Percentiles rank a stretch among this genome's conserved stretches.
These are phyloP conservation scores for Plectranthus barbatus DNA, from an alignment of 257 asterid species.

Conservation along the genomic window DNA sequence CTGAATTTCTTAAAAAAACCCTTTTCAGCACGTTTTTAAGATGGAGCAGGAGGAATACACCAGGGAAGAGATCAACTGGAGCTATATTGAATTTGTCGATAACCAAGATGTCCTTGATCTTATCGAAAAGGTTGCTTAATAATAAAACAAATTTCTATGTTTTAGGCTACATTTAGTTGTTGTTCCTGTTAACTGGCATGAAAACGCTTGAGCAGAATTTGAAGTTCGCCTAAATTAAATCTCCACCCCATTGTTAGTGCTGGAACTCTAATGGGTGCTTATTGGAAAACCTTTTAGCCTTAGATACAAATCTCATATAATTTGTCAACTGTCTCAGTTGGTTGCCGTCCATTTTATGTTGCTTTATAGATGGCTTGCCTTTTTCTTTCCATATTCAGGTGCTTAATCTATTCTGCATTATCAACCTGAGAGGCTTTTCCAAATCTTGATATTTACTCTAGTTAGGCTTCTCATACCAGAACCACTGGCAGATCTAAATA, in stretches of 20 bases:
- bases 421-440: not conserved
- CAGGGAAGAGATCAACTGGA: constrained; percentile 90
- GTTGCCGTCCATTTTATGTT: no score
- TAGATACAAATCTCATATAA: no score
- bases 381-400: not conserved
- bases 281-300: no score
- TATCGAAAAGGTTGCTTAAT: constrained; percentile 74
- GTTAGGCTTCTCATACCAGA: not conserved
- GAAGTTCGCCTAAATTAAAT: no score
- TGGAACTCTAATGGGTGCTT: no score
- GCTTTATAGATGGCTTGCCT: not conserved
- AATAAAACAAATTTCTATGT: not conserved
- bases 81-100: constrained; percentile 95
- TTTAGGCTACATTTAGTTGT: not conserved
- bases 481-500: no score
- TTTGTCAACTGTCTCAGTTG: no score
- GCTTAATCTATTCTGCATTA: constrained; percentile 1
- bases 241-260: no score
- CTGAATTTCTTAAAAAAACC: constrained; percentile 19
- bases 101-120: constrained; percentile 97
- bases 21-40: constrained; percentile 88
- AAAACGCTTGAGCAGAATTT: not conserved
- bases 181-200: not conserved
- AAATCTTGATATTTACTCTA: not conserved
- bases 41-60: constrained; percentile 99